Conservation (phyloP, 2,329 filamentous ascomycete genomes). For the Beauveria bassiana region DNA sequence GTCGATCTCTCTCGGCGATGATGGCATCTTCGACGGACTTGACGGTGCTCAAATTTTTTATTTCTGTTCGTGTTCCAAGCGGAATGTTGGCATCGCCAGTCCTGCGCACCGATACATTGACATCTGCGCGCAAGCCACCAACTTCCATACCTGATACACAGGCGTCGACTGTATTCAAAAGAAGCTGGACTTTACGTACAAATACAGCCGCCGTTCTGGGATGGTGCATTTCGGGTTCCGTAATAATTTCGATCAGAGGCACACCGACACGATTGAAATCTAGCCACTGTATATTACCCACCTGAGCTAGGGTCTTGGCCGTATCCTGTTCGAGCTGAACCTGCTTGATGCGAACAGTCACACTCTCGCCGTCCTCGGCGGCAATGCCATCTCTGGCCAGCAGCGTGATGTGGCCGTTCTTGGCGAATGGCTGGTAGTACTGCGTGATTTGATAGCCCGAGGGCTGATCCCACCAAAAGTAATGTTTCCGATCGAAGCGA, state of each 20-base stretch:
- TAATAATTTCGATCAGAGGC: conserved; percentile 92
- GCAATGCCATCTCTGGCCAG: conserved; percentile 72
- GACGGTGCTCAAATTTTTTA: conserved; percentile 94
- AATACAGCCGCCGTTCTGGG: conserved; percentile 81
- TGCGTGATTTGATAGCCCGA: conserved; percentile 97
- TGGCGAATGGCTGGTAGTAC: conserved; percentile 70
- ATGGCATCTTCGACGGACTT: conserved; percentile 94
- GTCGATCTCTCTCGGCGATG: conserved; percentile 79
- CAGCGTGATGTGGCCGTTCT: conserved; percentile 64
- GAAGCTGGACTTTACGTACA: conserved; percentile 78
- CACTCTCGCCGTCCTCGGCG: conserved; percentile 58
- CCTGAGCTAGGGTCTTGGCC: conserved; percentile 80
- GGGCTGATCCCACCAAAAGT: conserved; percentile 98
- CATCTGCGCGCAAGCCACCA: conserved; percentile 83
- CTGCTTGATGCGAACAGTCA: conserved; percentile 80
- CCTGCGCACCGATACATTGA: conserved; percentile 83
- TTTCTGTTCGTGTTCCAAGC: conserved; percentile 85
- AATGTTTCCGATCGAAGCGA: conserved; percentile 92
- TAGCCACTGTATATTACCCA: conserved; percentile 65
- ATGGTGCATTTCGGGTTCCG: conserved; percentile 77
- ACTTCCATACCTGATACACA: conserved; percentile 90
- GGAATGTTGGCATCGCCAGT: conserved; percentile 32
- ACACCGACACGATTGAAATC: conserved; percentile 92
- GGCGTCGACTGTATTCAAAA: conserved; percentile 73
- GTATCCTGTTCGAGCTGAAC: conserved; percentile 98